Evolutionary conservation across 2,329 filamentous ascomycete genomes (phyloP).

Genomic region (Trichoderma pleuroti): DNA sequence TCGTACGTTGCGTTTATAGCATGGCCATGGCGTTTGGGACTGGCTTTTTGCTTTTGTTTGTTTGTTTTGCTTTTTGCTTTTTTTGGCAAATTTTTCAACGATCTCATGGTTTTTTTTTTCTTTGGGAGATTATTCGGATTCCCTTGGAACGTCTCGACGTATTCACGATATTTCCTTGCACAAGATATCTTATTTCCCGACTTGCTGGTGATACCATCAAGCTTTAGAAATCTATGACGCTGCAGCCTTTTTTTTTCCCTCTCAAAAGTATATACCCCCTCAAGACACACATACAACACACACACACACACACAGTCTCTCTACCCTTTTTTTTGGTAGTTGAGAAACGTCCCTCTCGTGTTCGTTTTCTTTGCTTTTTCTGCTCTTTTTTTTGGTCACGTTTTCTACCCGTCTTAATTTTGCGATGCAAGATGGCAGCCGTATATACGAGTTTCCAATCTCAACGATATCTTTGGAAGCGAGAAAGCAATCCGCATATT

Average conservation of each 20-base stretch:
- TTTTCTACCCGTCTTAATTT: not conserved
- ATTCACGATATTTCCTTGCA: conserved; percentile 18
- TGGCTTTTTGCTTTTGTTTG: not conserved
- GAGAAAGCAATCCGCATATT: not conserved
- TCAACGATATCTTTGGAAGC: not conserved
- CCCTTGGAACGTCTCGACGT: conserved; percentile 18
- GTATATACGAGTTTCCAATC: not conserved
- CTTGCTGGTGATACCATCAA: not conserved
- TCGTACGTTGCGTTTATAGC: conserved; percentile 7
- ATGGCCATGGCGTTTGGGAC: conserved; percentile 17
- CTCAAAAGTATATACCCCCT: conserved; percentile 15
- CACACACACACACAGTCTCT: not conserved
- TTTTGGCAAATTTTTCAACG: not conserved
- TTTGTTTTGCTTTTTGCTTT: not conserved
- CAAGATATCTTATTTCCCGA: conserved; percentile 5
- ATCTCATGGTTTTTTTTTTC: conserved; percentile 2
- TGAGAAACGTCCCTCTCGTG: not conserved
- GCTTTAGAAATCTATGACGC: not conserved
- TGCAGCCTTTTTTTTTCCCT: not conserved
- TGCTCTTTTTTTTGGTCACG: not conserved
- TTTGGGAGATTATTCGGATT: not conserved
- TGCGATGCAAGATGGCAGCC: not conserved
- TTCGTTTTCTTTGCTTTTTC: not conserved
- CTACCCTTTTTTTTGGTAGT: not conserved
- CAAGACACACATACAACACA: not conserved